phyloP scores from a whole-genome alignment of 208 protist species.

The Trypanosoma melophagium region DNA sequence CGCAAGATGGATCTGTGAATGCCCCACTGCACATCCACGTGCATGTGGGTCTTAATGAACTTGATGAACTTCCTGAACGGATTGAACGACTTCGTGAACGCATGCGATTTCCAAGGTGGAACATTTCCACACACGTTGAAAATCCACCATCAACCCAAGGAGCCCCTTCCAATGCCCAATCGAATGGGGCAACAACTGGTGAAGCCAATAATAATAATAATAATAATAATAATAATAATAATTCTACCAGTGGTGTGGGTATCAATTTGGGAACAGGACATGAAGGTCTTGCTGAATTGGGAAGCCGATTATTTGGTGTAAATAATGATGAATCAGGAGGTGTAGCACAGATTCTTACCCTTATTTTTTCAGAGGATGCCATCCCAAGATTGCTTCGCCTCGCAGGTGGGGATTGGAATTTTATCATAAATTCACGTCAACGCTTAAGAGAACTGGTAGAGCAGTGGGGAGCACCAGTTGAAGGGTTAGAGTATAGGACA shows the following conservation, averaged over 20 bases:
- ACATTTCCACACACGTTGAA: conserved; percentile 18
- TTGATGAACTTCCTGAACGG: conserved; percentile 56
- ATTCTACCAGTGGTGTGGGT: neutral
- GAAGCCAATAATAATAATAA: too few relatives aligned
- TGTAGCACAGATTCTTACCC: neutral
- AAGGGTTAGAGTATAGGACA: neutral
- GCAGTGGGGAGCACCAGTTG: neutral
- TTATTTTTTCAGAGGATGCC: neutral
- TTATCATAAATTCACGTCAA: neutral
- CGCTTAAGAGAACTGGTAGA: neutral
- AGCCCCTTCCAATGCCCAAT: neutral
- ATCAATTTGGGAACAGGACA: neutral
- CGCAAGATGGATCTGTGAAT: neutral
- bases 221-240: neutral
- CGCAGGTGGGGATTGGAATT: neutral
- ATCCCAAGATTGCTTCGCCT: neutral
- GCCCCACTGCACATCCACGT: conserved; percentile 69
- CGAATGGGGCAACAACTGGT: neutral
- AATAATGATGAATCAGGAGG: neutral
- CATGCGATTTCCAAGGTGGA: conserved; percentile 21
- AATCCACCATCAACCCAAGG: neutral
- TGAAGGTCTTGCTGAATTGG: neutral
- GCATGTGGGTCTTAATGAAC: conserved; percentile 64
- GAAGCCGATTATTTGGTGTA: neutral
- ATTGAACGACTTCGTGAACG: conserved; percentile 40